Conservation (phyloP, 2,329 filamentous ascomycete species). For the Fusarium bactridioides region DNA sequence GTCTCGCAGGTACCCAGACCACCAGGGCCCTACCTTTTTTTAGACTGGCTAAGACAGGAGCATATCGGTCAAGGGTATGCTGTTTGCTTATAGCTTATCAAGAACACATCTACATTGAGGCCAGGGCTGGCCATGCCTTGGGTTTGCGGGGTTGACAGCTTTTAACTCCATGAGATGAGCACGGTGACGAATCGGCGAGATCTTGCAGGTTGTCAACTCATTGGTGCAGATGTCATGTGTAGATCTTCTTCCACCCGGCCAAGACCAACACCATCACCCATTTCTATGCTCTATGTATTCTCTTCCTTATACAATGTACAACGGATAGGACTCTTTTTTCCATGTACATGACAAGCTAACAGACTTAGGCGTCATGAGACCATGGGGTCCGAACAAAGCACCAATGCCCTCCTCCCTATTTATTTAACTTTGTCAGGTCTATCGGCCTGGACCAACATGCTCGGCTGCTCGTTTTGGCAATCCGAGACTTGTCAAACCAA, state of each 20-base stretch:
- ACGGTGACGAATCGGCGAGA: slow-evolving; percentile 9
- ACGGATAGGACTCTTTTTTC: neutral
- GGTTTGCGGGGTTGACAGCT: slow-evolving; percentile 18
- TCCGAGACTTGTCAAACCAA: slow-evolving; percentile 5
- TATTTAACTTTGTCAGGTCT: slow-evolving; percentile 4
- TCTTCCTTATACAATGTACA: neutral
- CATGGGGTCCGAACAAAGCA: slow-evolving; percentile 5
- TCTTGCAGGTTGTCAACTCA: slow-evolving; percentile 1
- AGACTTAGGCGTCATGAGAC: neutral
- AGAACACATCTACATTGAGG: neutral
- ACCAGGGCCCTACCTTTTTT: slow-evolving; percentile 11
- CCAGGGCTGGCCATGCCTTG: neutral
- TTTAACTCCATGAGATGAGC: slow-evolving; percentile 9
- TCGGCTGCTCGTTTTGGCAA: neutral
- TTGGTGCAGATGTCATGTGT: neutral
- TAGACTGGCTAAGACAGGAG: slow-evolving; percentile 1
- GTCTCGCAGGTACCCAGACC: slow-evolving; percentile 14
- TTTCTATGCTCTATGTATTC: neutral
- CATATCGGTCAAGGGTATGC: slow-evolving; percentile 5
- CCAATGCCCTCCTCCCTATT: neutral
- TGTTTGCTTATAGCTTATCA: neutral
- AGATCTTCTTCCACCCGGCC: neutral
- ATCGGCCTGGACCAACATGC: slow-evolving; percentile 3
- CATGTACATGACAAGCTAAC: neutral
- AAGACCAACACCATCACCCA: neutral